Conservation (phyloP, 2,329 filamentous ascomycete genomes). For the Epichloe coenophiala region DNA sequence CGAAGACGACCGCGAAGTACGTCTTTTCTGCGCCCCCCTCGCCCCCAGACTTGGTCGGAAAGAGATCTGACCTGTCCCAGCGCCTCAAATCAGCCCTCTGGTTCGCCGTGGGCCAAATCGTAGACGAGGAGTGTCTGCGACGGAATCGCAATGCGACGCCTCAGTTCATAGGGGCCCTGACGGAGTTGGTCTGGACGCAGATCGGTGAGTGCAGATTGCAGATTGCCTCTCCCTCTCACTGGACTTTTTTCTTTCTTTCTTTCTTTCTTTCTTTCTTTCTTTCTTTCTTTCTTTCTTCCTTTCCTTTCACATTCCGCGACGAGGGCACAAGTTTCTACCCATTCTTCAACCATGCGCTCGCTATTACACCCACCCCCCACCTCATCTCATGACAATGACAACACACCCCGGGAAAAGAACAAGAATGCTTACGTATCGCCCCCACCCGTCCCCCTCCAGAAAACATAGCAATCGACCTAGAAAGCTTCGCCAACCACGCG, state of each 20-base stretch:
- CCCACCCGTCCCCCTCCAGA: slow-evolving; percentile 22
- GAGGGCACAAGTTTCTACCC: too few species aligned
- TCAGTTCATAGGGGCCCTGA: slow-evolving; percentile 77
- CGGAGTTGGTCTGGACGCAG: slow-evolving; percentile 77
- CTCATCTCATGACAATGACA: not conserved
- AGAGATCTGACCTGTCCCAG: slow-evolving; percentile 28
- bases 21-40: not conserved
- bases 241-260: too few species aligned
- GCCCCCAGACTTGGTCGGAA: too few species aligned
- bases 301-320: too few species aligned
- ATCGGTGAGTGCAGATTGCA: slow-evolving; percentile 42
- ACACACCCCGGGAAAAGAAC: not conserved
- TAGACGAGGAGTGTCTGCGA: slow-evolving; percentile 61
- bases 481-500: slow-evolving; percentile 57
- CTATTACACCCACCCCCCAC: too few species aligned
- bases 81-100: slow-evolving; percentile 75
- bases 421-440: not conserved
- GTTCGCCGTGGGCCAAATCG: slow-evolving; percentile 73
- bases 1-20: slow-evolving; percentile 25
- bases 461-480: slow-evolving; percentile 42
- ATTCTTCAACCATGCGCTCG: too few species aligned
- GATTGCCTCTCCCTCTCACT: too few species aligned
- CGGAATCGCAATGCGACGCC: slow-evolving; percentile 70
- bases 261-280: too few species aligned
- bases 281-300: too few species aligned